Conservation (phyloP, 78 protist genomes). For the Dictyostelium citrinum region DNA sequence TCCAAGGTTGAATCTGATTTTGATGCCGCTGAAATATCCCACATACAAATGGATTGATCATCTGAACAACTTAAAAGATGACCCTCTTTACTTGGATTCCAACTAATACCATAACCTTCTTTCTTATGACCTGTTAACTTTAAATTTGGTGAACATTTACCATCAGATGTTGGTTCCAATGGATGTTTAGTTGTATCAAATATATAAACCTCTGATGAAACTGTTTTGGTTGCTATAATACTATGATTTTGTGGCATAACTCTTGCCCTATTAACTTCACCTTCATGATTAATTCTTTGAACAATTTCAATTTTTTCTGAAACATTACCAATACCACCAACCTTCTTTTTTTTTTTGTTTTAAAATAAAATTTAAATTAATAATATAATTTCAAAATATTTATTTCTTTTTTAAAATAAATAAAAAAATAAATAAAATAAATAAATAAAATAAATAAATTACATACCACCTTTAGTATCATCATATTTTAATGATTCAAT, state of each 20-base stretch:
- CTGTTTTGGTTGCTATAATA: slow-evolving; percentile 96
- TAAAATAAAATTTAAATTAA: too few relatives aligned
- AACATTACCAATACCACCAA: slow-evolving; percentile 80
- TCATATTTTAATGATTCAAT: slow-evolving; percentile 87
- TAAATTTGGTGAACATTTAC: slow-evolving; percentile 81
- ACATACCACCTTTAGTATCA: slow-evolving; percentile 75
- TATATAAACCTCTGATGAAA: slow-evolving; percentile 87
- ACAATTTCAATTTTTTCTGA: slow-evolving; percentile 78
- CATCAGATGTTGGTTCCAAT: slow-evolving; percentile 78
- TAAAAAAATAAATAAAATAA: neutral
- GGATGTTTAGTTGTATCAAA: slow-evolving; percentile 94
- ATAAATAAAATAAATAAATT: too few relatives aligned
- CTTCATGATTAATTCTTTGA: slow-evolving; percentile 91
- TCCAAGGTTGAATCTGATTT: slow-evolving; percentile 39
- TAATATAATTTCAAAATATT: too few relatives aligned
- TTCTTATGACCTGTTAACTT: slow-evolving; percentile 90
- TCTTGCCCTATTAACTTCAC: slow-evolving; percentile 96
- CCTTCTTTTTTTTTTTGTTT: neutral
- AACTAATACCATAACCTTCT: slow-evolving; percentile 97
- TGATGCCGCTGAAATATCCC: slow-evolving; percentile 87
- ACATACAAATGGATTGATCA: slow-evolving; percentile 91
- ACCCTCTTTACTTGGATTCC: slow-evolving; percentile 89
- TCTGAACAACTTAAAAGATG: slow-evolving; percentile 89
- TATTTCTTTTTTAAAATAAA: neutral
- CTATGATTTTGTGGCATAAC: slow-evolving; percentile 94